These are phyloP conservation scores for Acer campestre DNA, from an alignment of 345 rosid species.

Conservation along the genomic window DNA sequence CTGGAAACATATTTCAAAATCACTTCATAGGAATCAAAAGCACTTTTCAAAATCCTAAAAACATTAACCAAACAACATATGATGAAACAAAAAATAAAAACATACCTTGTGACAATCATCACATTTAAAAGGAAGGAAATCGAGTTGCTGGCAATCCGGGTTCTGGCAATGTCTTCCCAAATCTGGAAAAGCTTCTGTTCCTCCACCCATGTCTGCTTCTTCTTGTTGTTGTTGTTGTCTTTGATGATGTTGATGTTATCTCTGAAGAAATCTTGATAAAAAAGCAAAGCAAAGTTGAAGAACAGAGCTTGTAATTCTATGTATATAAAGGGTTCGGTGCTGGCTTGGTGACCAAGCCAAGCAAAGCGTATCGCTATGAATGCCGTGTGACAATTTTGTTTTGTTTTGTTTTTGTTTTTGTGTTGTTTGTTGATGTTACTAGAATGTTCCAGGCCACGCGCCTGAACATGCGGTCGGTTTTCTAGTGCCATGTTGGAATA, in stretches of 20 bases:
- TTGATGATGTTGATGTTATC: not conserved
- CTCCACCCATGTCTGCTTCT: constrained; percentile 49
- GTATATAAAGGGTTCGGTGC: constrained; percentile 18
- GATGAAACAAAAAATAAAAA: not conserved
- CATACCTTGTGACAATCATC: constrained; percentile 65
- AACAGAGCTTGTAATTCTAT: not conserved
- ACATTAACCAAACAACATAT: not conserved
- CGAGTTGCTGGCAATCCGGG: constrained; percentile 73
- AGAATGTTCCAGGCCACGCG: not conserved
- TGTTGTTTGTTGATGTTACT: not conserved
- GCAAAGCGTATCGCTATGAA: constrained; percentile 22
- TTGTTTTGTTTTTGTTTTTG: not conserved
- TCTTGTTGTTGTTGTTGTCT: not conserved
- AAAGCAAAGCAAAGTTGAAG: constrained; percentile 2
- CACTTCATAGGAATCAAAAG: too few relatives aligned
- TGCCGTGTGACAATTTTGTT: not conserved
- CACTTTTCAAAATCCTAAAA: too few relatives aligned
- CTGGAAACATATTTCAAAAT: too few relatives aligned
- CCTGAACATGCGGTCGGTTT: not conserved
- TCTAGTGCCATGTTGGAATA: not conserved
- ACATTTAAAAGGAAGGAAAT: constrained; percentile 84
- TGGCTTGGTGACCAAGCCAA: constrained; percentile 55
- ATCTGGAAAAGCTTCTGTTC: constrained; percentile 92
- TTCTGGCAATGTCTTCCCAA: constrained; percentile 76
- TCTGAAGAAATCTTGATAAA: not conserved